Conservation (phyloP, 1,284 basidiomycete genomes). For the Ceratobasidium sp. region DNA sequence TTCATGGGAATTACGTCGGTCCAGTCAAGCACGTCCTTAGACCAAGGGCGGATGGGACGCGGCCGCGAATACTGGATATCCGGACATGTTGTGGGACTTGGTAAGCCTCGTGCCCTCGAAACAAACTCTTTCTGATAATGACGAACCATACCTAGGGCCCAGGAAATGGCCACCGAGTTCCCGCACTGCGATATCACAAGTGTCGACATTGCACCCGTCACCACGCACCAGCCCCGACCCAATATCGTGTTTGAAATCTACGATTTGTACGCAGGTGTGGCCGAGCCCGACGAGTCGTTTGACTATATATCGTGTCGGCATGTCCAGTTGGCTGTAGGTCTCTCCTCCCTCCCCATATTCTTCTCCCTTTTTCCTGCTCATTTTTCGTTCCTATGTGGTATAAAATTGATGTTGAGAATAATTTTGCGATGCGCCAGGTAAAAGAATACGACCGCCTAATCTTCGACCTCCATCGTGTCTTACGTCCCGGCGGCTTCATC, state of each 20-base stretch:
- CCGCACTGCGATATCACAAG: conserved; percentile 41
- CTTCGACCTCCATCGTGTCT: conserved; percentile 31
- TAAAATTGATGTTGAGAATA: too few species aligned
- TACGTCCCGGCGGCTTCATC: conserved; percentile 23
- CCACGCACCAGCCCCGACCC: conserved; percentile 16
- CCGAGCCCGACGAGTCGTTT: conserved; percentile 36
- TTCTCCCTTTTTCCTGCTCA: too few species aligned
- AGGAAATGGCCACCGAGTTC: conserved; percentile 42
- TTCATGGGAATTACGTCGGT: conserved; percentile 41
- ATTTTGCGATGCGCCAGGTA: conserved; percentile 1
- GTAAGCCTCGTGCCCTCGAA: neutral
- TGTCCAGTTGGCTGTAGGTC: conserved; percentile 19
- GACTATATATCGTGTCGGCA: conserved; percentile 42
- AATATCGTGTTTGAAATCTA: conserved; percentile 39
- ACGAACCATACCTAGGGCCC: conserved; percentile 9
- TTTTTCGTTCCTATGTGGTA: neutral
- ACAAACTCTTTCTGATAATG: too few species aligned
- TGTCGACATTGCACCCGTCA: conserved; percentile 31
- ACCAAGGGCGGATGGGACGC: conserved; percentile 29
- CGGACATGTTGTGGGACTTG: conserved; percentile 30
- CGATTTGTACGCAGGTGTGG: conserved; percentile 36
- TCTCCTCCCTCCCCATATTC: too few species aligned
- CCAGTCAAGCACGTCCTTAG: conserved; percentile 27
- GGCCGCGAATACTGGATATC: conserved; percentile 40
- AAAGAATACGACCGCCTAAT: conserved; percentile 42